Evolutionary conservation across 495 filamentous ascomycete genomes (phyloP), one percentile per base, ranked within the genome.

Genomic region (Echria macrotheca): DNA sequence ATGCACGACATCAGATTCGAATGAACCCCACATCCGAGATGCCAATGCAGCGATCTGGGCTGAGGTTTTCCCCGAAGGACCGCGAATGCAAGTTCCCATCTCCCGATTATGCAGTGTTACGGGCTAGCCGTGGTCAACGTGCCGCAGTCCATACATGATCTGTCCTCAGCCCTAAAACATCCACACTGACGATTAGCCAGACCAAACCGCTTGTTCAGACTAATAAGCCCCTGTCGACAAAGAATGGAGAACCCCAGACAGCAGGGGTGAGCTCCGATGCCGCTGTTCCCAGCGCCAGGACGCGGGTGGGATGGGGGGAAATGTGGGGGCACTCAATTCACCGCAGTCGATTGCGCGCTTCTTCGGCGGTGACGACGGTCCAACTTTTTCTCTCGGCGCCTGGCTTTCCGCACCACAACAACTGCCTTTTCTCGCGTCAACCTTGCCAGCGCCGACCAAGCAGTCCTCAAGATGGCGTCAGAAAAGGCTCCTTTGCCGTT

Each of bases 401-500:
- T 59, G 42, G 24, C n/a, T 43, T 15, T 42, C 4, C n/a, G 29
- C 40, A 17, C 35, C n/a, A 15, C 12, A 41, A 15, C 15, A 18
- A 5, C 37, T 23, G 17, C 29, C 39, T 47, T 48, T 31, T 42
- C 24, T 47, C 14, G 15, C 32, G 19, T n/a, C n/a, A n/a, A n/a
- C n/a, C n/a, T n/a, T n/a, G n/a, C 22, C 19, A 25, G 28, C 26
- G 35, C 12, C 23, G 12, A 40, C 12, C 15, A 22, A n/a, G n/a
- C n/a, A n/a, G n/a, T n/a, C n/a, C 19, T 40, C 54, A 62, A 57
- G 35, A 66, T 66, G 63, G 40, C 63, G 40, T 17, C 50, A 18
- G 61, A 62, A 45, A 56, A 64, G 41, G 50, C 57, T 48, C 61
- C 59, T n/a, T 56, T 66, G 28, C 63, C 63, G 23, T 66, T 66